Evolutionary conservation across 371 early-diverging fungal genomes (phyloP), one percentile per base, ranked within the genome.

Genomic region (Synchytrium microbalum): DNA sequence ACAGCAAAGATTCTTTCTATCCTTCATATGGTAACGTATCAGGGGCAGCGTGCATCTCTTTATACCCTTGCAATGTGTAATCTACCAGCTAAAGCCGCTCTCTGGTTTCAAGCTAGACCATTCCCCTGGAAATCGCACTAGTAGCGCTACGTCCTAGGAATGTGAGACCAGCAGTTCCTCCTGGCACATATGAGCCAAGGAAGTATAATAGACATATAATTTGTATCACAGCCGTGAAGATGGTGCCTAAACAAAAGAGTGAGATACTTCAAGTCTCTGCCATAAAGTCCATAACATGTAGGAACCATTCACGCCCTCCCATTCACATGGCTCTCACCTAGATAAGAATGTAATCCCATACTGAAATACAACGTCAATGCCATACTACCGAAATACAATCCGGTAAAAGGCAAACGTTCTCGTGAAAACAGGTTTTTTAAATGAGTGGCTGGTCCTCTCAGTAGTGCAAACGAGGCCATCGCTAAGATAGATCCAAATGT

Each of bases 371-470:
- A 71, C 1, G 85, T 84, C 64, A 86, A 64, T 1, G 68, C 67
- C 80, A 87, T 80, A 5, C 84, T 80, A 27, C 84, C 84, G 31
- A 84, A 68, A 66, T 87, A 86, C 1, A 79, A 73, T 25, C 67
- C 61, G 2, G 85, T 84, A 68, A 85, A 86, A 1, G 83, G 81
- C 2, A 84, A 54, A 54, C 88, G 72, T 60, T 84, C 84, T 52
- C 67, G 67, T 25, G 84, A 82, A 23, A 84, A 62, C 75, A 85
- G 76, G 60, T 86, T 84, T 57, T 78, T 72, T 27, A 85, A 58
- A 64, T 86, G 86, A 1, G 84, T 69, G 65, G 72, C 73, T 24
- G 86, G 88, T 14, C 88, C 88, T 54, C 80, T 78, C 53, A 87
- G 67, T 67, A 87, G 64, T 10, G 86, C 86, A 51, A 85, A 79